phyloP scores from a whole-genome alignment of 2,329 filamentous ascomycete genomes.

The Phaeosphaeriaceae sp. region DNA sequence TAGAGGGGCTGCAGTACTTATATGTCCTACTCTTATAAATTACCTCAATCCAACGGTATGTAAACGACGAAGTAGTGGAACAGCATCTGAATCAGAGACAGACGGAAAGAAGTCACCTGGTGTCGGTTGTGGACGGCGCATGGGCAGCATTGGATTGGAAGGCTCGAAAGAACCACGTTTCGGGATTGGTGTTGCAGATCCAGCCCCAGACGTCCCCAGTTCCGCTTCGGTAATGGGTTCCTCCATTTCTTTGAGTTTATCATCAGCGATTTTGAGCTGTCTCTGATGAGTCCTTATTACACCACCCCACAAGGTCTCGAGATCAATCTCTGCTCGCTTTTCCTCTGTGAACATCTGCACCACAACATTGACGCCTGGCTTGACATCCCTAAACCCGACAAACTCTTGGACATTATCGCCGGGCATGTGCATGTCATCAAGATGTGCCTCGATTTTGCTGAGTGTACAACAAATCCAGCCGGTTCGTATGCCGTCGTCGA shows the following conservation, averaged over 20 bases:
- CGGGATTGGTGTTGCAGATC: too few relatives aligned
- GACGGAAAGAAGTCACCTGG: too few relatives aligned
- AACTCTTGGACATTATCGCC: slow-evolving; percentile 58
- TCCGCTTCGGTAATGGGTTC: slow-evolving; percentile 25
- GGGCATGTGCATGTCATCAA: slow-evolving; percentile 40
- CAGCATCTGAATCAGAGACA: too few relatives aligned
- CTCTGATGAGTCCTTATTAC: slow-evolving; percentile 52
- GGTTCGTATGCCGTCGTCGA: slow-evolving; percentile 86
- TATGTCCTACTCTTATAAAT: too few relatives aligned
- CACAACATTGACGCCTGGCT: slow-evolving; percentile 66
- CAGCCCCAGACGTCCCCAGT: slow-evolving; percentile 1
- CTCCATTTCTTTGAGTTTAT: slow-evolving; percentile 32
- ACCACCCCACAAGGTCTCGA: slow-evolving; percentile 68
- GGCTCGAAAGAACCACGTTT: too few relatives aligned
- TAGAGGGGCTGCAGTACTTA: too few relatives aligned
- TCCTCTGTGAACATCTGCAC: slow-evolving; percentile 76
- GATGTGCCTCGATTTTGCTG: slow-evolving; percentile 69
- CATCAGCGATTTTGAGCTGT: slow-evolving; percentile 43
- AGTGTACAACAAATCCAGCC: slow-evolving; percentile 97
- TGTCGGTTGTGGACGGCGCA: too few relatives aligned
- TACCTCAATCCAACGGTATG: too few relatives aligned
- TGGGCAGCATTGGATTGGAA: too few relatives aligned
- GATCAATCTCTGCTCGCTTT: slow-evolving; percentile 69
- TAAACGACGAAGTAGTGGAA: too few relatives aligned
- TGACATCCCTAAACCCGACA: slow-evolving; percentile 75